phyloP scores from a whole-genome alignment of 441 rosid genomes.

The Capsella rubella region DNA sequence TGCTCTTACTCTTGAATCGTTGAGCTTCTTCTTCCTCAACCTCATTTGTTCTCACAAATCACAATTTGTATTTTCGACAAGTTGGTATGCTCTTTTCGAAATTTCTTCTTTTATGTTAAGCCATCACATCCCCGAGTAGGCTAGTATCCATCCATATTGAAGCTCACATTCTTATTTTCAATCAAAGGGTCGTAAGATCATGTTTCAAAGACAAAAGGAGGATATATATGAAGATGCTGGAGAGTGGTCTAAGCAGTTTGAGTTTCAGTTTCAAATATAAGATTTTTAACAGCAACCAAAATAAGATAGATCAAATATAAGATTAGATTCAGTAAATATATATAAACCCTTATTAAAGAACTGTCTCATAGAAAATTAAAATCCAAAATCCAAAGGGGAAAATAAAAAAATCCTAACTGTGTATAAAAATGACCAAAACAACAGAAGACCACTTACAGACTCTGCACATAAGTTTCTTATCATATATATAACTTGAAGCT shows the following conservation, averaged over 20 bases:
- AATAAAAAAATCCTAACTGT: not conserved
- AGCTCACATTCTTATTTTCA: not conserved
- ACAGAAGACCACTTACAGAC: not conserved
- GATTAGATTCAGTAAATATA: not conserved
- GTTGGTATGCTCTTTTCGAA: not conserved
- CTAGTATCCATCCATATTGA: not conserved
- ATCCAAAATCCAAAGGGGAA: not conserved
- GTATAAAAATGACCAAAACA: too few species aligned
- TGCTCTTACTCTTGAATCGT: not conserved
- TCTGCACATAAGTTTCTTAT: constrained; percentile 37
- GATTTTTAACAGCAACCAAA: too few species aligned
- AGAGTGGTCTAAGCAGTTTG: not conserved
- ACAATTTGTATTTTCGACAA: not conserved
- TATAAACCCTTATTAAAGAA: not conserved
- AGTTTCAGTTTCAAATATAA: not conserved
- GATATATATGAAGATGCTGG: not conserved
- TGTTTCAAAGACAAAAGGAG: not conserved
- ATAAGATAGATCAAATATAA: not conserved
- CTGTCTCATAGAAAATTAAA: not conserved
- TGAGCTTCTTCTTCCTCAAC: not conserved
- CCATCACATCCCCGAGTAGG: not conserved
- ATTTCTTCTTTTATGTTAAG: not conserved
- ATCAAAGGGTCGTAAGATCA: not conserved
- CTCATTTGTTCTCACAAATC: too few species aligned
- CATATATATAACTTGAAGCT: constrained; percentile 24